phyloP scores from a whole-genome alignment of 148 eudicot species.

The Suaeda aralocaspica region DNA sequence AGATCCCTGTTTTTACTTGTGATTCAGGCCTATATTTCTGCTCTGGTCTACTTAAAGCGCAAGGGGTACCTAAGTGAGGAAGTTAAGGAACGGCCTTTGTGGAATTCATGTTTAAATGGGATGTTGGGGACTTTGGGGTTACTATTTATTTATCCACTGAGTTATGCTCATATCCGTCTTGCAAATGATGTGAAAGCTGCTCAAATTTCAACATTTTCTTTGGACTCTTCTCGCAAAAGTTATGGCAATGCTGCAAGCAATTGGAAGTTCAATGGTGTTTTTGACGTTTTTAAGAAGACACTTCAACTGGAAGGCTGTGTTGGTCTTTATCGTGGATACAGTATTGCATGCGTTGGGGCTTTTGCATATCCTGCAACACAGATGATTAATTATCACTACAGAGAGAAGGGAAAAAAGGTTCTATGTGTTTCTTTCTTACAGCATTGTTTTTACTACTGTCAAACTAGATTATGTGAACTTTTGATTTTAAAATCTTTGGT shows the following conservation, averaged over 20 bases:
- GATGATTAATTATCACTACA: neutral
- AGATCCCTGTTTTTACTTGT: neutral
- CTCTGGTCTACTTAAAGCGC: neutral
- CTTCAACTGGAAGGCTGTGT: constrained; percentile 21
- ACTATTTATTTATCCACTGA: constrained; percentile 9
- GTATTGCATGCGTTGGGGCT: constrained; percentile 9
- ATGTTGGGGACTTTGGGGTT: neutral
- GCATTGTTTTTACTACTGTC: neutral
- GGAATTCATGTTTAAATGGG: neutral
- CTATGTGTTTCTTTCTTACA: neutral
- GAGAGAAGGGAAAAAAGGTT: constrained; percentile 5
- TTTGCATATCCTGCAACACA: neutral
- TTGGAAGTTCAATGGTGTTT: constrained; percentile 24
- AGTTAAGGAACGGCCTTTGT: neutral
- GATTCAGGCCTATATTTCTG: constrained; percentile 12
- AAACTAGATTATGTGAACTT: neutral
- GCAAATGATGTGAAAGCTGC: constrained; percentile 20
- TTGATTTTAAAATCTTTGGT: neutral
- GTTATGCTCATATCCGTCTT: constrained; percentile 20
- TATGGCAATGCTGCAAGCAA: neutral
- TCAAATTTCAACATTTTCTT: neutral
- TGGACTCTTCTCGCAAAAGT: constrained; percentile 15
- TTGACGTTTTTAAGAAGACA: constrained; percentile 27
- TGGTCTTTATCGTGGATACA: constrained; percentile 30
- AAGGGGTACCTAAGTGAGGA: neutral